Percentiles rank a stretch among this genome's conserved stretches.
phyloP scores from a whole-genome alignment of 139 green algal genomes.

The Chlorella ohadii region DNA sequence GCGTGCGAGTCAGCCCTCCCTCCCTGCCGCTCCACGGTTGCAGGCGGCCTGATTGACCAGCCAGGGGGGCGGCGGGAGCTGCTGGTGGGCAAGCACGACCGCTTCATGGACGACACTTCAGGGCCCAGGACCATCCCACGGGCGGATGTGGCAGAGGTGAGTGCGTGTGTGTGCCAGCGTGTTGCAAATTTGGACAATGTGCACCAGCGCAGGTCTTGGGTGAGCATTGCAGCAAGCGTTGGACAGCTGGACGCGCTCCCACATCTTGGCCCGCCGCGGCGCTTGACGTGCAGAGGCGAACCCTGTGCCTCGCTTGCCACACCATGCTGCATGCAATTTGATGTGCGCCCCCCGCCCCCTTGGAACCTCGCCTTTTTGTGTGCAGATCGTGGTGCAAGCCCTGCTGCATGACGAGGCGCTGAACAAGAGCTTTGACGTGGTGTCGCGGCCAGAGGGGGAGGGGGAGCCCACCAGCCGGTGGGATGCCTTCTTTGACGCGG shows the following conservation, averaged over 20 bases:
- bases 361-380: no score
- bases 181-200: no score
- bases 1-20: no score
- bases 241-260: no score
- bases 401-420: conserved; percentile 39
- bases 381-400: conserved; percentile 33
- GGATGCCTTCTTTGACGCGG: conserved; percentile 15
- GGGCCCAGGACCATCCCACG: conserved; percentile 20
- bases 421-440: conserved; percentile 59
- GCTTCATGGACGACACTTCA: conserved; percentile 15
- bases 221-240: no score
- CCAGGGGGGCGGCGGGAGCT: conserved; percentile 40
- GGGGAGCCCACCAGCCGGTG: conserved; percentile 5
- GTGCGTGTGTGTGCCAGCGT: no score
- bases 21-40: neutral
- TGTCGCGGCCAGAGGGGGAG: conserved; percentile 29
- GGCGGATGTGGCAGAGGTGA: conserved; percentile 37
- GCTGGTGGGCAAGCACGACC: conserved; percentile 55
- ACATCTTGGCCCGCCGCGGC: no score
- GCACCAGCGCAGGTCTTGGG: no score
- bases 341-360: no score
- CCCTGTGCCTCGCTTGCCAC: no score
- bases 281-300: no score
- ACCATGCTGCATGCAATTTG: no score
- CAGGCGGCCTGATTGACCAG: conserved; percentile 38